Evolutionary conservation across 228 moss, liverwort and hornwort genomes (phyloP), one percentile per base, ranked within the genome.

Genomic region (Sphagnum fallax): DNA sequence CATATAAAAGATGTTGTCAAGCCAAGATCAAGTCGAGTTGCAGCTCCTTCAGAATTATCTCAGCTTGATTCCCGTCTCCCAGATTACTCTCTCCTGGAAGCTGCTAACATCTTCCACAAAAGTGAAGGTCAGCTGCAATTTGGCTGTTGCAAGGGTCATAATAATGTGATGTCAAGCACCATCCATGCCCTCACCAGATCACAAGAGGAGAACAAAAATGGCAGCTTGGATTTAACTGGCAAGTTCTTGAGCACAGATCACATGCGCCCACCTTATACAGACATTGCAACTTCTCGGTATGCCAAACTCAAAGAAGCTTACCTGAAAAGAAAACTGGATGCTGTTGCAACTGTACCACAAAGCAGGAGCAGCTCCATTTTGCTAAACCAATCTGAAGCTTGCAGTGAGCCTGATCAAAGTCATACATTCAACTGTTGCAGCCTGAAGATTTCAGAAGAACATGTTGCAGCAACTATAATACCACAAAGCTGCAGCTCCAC

Each of bases 11-110:
- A 88, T 65, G 88, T 80, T 4, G 64, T 83, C 53, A 87, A 85
- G 49, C 85, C 85, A 6, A 88, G 82, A 82, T 84, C 32, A 32
- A 32, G 32, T 32, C 84, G 80, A 75, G 80, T 70, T 18, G 47
- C 55, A 8, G 12, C 55, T 55, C 55, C 55, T 8, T 55, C 51
- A 47, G 62, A 64, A 2, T 48, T 67, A 32, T 59, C 65, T 3
- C 61, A 60, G 10, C 72, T 51, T 76, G 78, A 82, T 50, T 78
- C 82, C 5, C 74, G 79, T 53, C 67, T 82, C 50, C 80, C 80
- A 61, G 88, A 85, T 65, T 85, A 78, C 73, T 78, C 72, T 18
- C 82, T 88, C 68, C 72, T 77, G 80, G 87, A 83, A 64, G 87
- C 87, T 68, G 78, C 87, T 49, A 74, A 83, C 60, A 63, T 87